Base-by-base conservation (phyloP, 2,329 filamentous ascomycete genomes). In the Mollisiaceae sp. region DNA sequence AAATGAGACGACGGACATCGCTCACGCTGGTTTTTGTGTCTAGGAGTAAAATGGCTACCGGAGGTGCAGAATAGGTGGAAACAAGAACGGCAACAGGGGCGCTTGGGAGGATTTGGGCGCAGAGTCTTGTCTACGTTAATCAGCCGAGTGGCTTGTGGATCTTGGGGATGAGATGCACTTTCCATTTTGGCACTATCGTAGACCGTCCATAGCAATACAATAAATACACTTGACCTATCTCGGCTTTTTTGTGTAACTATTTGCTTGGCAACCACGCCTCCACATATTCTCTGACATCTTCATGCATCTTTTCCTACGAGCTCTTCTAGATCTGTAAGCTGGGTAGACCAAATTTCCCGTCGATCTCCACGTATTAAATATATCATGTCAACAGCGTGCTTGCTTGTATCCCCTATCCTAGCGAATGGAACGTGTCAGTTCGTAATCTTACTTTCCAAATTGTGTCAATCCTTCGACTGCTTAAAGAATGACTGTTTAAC, bases 51-150 rank as follows among this genome's bases (percentile, higher is more conserved):
- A 57, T 20, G 55, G 55, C 32, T 32, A 55, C n/a, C 14, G 52
- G 52, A n/a, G 52, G 22, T 4, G n/a, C 11, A 50, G 47, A 11
- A 36, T 54, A 32, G 35, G 36, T 45, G 55, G 55, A 11, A 22
- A 39, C 4, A 38, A 38, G 55, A 38, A 38, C 52, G 55, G 55
- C 20, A 41, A 57, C n/a, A 41, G 20, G 20, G 55, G 55, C 55
- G 55, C 55, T 39, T 38, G 35, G 55, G 39, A 32, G 9, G 52
- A 11, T 39, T 39, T 18, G 24, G 55, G n/a, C 32, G 35, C 32
- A 39, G 6, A 57, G 15, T 57, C 50, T 57, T 57, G 32, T 39
- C 55, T 57, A 57, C 39, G 39, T 39, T 57, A n/a, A 43, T 43
- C 9, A 6, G 24, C n/a, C 8, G n/a, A n/a, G 24, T 50, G 45